Evolutionary conservation across 352 stramenopile genomes (phyloP).

Genomic region (Globisporangium mamillatum): DNA sequence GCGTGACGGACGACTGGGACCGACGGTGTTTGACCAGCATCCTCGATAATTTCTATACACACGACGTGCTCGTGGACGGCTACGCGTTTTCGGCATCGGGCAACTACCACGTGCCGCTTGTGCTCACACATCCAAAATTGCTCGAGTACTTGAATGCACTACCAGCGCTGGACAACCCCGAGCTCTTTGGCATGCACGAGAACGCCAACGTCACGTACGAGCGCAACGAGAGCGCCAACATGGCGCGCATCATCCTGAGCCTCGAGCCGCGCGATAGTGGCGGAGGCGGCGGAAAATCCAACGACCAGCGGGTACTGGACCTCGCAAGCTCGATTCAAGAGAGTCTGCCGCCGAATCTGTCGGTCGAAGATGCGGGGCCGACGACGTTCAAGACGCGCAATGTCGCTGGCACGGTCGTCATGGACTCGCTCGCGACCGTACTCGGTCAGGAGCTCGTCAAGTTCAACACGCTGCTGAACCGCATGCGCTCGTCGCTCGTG

Average conservation of each 20-base stretch:
- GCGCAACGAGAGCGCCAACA: constrained; percentile 84
- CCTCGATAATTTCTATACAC: constrained; percentile 90
- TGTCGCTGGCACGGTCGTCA: constrained; percentile 79
- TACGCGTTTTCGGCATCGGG: constrained; percentile 90
- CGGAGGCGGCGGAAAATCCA: constrained; percentile 66
- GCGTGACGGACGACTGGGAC: constrained; percentile 96
- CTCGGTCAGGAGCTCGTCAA: constrained; percentile 93
- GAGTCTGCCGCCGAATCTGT: constrained; percentile 53
- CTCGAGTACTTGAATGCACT: constrained; percentile 84
- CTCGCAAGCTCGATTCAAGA: constrained; percentile 68
- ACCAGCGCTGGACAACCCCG: constrained; percentile 86
- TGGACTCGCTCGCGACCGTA: constrained; percentile 92
- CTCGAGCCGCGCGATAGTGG: constrained; percentile 85
- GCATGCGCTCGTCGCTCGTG: constrained; percentile 77
- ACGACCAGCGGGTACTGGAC: constrained; percentile 85
- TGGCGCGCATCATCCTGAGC: constrained; percentile 87
- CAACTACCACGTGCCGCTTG: constrained; percentile 81
- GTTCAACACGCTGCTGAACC: constrained; percentile 89
- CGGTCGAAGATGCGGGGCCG: constrained; percentile 82
- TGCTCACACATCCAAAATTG: constrained; percentile 45
- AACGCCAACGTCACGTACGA: constrained; percentile 95
- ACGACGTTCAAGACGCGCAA: constrained; percentile 91
- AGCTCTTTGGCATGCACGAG: constrained; percentile 96
- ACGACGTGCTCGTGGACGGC: constrained; percentile 63
- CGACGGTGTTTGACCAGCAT: constrained; percentile 91